phyloP scores from a whole-genome alignment of 768 basidiomycete species.

The Inosperma sp. region DNA sequence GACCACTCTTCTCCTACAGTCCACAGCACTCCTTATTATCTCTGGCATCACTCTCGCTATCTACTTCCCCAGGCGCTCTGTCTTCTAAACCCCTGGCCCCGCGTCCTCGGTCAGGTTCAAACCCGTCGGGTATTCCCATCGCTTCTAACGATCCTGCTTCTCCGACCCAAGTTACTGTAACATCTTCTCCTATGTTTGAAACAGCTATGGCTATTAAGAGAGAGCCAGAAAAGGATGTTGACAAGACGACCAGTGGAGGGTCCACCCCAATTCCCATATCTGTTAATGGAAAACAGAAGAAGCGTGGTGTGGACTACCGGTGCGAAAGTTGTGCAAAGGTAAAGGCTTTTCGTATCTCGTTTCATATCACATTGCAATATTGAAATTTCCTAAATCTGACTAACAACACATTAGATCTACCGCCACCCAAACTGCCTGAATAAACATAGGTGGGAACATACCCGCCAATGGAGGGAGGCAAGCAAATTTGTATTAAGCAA shows the following conservation, averaged over 20 bases:
- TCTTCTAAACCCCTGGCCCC: constrained; percentile 18
- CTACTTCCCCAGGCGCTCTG: constrained; percentile 34
- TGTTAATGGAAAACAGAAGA: constrained; percentile 47
- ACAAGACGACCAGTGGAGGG: constrained; percentile 5
- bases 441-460: constrained; percentile 98
- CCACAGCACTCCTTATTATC: constrained; percentile 38
- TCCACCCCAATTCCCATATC: constrained; percentile 37
- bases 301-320: constrained; percentile 80
- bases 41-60: constrained; percentile 41
- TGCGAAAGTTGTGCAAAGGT: constrained; percentile 97
- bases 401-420: constrained; percentile 53
- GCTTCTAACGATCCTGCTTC: constrained; percentile 14
- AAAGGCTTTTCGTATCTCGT: constrained; percentile 11
- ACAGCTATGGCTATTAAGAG: constrained; percentile 3
- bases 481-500: constrained; percentile 87
- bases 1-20: constrained; percentile 30
- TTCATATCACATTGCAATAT: neutral
- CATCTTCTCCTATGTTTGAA: constrained; percentile 10
- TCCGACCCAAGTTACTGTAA: constrained; percentile 36
- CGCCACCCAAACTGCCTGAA: constrained; percentile 92
- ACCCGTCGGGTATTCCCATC: constrained; percentile 18
- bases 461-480: constrained; percentile 93
- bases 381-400: neutral
- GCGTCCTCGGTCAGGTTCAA: constrained; percentile 13
- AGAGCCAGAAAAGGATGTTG: constrained; percentile 4